Evolutionary conservation across 345 rosid genomes (phyloP), one percentile per base, ranked within the genome.

Genomic region (Lepidium aucheri): DNA sequence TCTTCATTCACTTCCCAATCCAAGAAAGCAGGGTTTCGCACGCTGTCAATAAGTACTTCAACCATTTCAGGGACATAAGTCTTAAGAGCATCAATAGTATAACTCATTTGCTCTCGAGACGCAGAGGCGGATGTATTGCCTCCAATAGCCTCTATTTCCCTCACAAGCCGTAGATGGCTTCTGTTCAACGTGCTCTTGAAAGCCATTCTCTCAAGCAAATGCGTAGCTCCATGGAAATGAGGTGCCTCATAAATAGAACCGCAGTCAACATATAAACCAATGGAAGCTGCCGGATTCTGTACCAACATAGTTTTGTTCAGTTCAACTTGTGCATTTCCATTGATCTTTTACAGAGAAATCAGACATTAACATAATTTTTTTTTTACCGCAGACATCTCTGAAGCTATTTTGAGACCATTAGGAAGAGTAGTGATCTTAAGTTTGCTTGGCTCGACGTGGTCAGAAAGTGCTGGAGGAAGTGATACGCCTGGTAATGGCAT

Each of bases 1-100:
- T 86, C 86, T 74, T 86, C 93, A 63, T 75, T 80, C 41, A 89
- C 82, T 76, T 86, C 96, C 93, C 93, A 89, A 64, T 89, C 93
- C 76, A 89, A 70, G 80, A 89, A 89, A 41, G 80, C 88, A 52
- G 93, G 90, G 68, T 86, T 89, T 68, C 90, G 78, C 36, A 85
- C 85, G 53, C 76, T 80, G 69, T 86, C 90, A 68, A 89, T 42
- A 60, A 86, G 87, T 75, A 89, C 79, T 69, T 86, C 93, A 26
- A 85, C 89, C 90, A 86, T 82, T 77, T 82, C 79, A 65, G 90
- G 90, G 5, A 85, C 78, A 72, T 82, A 82, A 28, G 85, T 85
- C 76, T 86, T 89, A 44, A 87, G 73, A 72, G 88, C 88, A 80
- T 83, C 88, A 68, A 83, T 63, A 44, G 86, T 84, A 76, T 86